Evolutionary conservation across 2,329 filamentous ascomycete genomes (phyloP).

Genomic region (Fusarium pseudonygamai): DNA sequence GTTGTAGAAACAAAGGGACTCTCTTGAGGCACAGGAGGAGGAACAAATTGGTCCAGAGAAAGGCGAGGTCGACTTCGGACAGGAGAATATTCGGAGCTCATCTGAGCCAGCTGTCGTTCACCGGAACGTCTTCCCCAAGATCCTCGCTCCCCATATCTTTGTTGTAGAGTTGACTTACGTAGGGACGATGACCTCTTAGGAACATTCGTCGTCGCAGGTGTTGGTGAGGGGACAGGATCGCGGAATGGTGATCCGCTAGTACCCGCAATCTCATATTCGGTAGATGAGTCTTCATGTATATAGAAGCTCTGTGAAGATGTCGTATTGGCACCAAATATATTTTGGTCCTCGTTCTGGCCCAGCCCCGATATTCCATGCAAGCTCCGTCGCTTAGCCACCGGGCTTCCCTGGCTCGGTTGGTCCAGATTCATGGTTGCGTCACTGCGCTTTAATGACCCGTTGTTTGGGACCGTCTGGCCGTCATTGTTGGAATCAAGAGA

Average conservation of each 20-base stretch:
- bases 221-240: conserved; percentile 56
- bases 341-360: conserved; percentile 67
- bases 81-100: conserved; percentile 65
- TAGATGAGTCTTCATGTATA: conserved; percentile 58
- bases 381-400: conserved; percentile 90
- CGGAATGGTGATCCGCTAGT: conserved; percentile 45
- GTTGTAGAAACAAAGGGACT: conserved; percentile 68
- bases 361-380: conserved; percentile 78
- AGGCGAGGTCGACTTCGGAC: conserved; percentile 74
- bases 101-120: conserved; percentile 63
- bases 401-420: conserved; percentile 79
- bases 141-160: conserved; percentile 76
- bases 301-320: conserved; percentile 59
- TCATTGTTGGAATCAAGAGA: conserved; percentile 57
- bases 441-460: conserved; percentile 90
- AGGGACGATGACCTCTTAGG: conserved; percentile 79
- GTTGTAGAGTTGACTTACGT: conserved; percentile 86
- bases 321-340: conserved; percentile 75
- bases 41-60: conserved; percentile 81
- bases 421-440: conserved; percentile 91
- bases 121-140: conserved; percentile 70
- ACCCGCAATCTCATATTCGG: conserved; percentile 65
- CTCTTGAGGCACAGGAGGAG: conserved; percentile 68
- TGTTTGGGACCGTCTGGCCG: conserved; percentile 49
- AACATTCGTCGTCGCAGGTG: conserved; percentile 60